phyloP scores from a whole-genome alignment of 768 basidiomycete genomes.

The Pulveroboletus sp. region DNA sequence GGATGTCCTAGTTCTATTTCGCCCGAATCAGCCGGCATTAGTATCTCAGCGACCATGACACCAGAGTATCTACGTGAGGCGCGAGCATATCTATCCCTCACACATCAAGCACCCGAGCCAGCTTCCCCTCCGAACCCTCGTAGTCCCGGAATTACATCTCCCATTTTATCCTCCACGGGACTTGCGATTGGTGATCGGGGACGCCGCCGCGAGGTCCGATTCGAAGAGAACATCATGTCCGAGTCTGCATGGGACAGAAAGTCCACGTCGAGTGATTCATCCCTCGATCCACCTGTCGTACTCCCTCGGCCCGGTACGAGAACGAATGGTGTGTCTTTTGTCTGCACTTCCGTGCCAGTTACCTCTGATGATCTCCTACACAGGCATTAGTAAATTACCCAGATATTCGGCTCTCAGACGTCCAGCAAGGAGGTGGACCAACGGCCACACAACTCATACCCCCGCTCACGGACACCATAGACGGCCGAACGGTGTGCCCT shows the following conservation, averaged over 20 bases:
- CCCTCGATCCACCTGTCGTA: slow-evolving; percentile 23
- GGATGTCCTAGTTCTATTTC: slow-evolving; percentile 30
- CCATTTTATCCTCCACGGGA: slow-evolving; percentile 31
- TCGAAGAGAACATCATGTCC: slow-evolving; percentile 32
- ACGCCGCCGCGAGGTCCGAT: slow-evolving; percentile 33
- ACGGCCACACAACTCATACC: slow-evolving; percentile 10
- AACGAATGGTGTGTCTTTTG: slow-evolving; percentile 19
- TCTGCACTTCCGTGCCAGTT: background rate
- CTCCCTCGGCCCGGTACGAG: slow-evolving; percentile 13
- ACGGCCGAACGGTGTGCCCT: slow-evolving; percentile 5
- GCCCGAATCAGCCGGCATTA: slow-evolving; percentile 32
- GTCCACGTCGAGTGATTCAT: slow-evolving; percentile 30
- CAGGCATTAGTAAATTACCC: slow-evolving; percentile 30
- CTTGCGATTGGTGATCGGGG: slow-evolving; percentile 25
- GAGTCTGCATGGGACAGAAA: slow-evolving; percentile 29
- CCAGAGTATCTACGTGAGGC: slow-evolving; percentile 33
- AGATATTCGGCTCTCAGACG: slow-evolving; percentile 30
- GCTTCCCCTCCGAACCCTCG: slow-evolving; percentile 9
- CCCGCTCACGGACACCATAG: slow-evolving; percentile 3
- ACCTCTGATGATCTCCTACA: background rate
- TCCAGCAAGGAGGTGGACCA: slow-evolving; percentile 13
- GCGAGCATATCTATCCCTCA: slow-evolving; percentile 31
- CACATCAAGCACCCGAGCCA: slow-evolving; percentile 17
- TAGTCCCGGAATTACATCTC: slow-evolving; percentile 26
- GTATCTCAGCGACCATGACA: slow-evolving; percentile 29